phyloP scores from a whole-genome alignment of 2,329 filamentous ascomycete species.

The Trichothecium roseum region DNA sequence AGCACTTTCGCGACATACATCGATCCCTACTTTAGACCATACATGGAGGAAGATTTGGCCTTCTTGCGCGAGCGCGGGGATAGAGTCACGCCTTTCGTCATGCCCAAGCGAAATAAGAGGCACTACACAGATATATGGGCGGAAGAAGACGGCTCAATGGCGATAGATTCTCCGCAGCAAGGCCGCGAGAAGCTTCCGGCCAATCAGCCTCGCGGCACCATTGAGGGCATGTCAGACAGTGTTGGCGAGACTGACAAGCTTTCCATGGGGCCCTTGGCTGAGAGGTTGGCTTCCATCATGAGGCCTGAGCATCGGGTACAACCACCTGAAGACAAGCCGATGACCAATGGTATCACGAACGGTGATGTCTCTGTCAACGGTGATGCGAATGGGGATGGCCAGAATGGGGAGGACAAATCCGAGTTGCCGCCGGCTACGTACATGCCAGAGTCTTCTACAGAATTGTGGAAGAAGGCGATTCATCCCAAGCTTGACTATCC shows the following conservation, averaged over 20 bases:
- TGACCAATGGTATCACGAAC: slow-evolving; percentile 39
- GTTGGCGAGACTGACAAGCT: slow-evolving; percentile 82
- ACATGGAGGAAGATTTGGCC: slow-evolving; percentile 87
- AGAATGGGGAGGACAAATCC: slow-evolving; percentile 27
- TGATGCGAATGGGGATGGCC: slow-evolving; percentile 27
- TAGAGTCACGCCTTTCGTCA: slow-evolving; percentile 70
- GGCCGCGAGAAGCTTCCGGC: slow-evolving; percentile 57
- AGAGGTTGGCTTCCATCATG: slow-evolving; percentile 69
- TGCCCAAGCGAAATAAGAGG: slow-evolving; percentile 73
- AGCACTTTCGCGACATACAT: slow-evolving; percentile 87
- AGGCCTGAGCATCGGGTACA: slow-evolving; percentile 60
- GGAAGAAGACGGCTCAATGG: slow-evolving; percentile 78
- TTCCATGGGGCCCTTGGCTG: slow-evolving; percentile 77
- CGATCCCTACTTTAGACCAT: slow-evolving; percentile 81
- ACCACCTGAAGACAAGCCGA: slow-evolving; percentile 45
- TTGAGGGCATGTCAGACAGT: slow-evolving; percentile 80
- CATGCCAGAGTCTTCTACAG: slow-evolving; percentile 67
- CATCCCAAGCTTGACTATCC: slow-evolving; percentile 72
- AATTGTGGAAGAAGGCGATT: slow-evolving; percentile 68
- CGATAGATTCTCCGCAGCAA: slow-evolving; percentile 55
- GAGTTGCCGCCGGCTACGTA: slow-evolving; percentile 58
- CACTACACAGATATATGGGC: slow-evolving; percentile 89
- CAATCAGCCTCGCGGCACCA: slow-evolving; percentile 74
- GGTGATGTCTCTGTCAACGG: slow-evolving; percentile 47
- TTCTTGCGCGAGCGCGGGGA: slow-evolving; percentile 89